phyloP scores from a whole-genome alignment of 805 yeast species.

The Kodamaea neixiangensis region DNA sequence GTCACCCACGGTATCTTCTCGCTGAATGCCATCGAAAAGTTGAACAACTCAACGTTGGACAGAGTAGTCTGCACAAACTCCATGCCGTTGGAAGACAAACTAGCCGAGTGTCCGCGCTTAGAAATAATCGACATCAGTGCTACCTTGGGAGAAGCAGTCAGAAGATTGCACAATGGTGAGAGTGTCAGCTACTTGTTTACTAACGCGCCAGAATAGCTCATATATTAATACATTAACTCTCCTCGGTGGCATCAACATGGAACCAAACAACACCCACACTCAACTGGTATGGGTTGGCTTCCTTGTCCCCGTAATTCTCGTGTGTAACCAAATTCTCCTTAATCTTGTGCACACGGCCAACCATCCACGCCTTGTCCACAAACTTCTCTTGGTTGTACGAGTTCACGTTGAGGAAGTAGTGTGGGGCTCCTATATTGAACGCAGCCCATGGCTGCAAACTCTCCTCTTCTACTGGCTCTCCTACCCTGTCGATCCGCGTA shows the following conservation, averaged over 20 bases:
- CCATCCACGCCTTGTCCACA: conserved; percentile 73
- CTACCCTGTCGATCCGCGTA: conserved; percentile 51
- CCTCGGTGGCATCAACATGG: conserved; percentile 56
- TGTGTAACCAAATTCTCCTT: conserved; percentile 54
- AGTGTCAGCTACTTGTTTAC: conserved; percentile 85
- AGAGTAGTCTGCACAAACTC: conserved; percentile 90
- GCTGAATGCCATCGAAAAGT: conserved; percentile 75
- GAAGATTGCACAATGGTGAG: conserved; percentile 96
- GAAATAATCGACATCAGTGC: conserved; percentile 84
- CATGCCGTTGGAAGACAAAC: conserved; percentile 74
- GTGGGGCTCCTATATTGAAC: conserved; percentile 85
- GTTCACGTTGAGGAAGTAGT: conserved; percentile 60
- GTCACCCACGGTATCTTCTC: conserved; percentile 95
- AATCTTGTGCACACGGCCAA: conserved; percentile 66
- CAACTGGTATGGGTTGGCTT: conserved; percentile 65
- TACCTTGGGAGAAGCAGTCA: conserved; percentile 87
- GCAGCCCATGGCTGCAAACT: conserved; percentile 82
- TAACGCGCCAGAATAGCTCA: conserved; percentile 42
- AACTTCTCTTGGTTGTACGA: conserved; percentile 25
- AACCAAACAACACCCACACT: conserved; percentile 66
- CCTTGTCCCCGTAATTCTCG: conserved; percentile 32
- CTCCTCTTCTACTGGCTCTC: conserved; percentile 16
- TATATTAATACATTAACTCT: conserved; percentile 11
- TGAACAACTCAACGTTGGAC: conserved; percentile 65
- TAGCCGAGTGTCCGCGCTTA: conserved; percentile 62